Conservation (phyloP, 805 yeast species). For the Kuraishia piskuri region DNA sequence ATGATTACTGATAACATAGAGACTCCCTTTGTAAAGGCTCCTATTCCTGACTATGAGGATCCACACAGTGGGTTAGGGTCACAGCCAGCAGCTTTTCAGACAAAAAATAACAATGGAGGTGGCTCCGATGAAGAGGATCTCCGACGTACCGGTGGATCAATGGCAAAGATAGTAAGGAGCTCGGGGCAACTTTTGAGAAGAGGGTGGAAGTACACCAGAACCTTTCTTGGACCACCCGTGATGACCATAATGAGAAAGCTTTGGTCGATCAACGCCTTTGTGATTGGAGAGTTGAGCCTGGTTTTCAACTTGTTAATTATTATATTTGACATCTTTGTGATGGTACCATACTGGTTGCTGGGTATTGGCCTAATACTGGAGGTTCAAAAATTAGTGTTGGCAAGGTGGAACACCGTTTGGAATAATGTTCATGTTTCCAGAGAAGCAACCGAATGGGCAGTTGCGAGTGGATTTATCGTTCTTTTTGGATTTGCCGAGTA, state of each 20-base stretch:
- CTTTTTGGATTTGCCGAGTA: neutral
- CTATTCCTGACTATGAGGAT: neutral
- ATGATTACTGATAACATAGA: neutral
- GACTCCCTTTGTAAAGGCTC: neutral
- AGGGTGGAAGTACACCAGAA: neutral
- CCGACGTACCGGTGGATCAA: too few relatives aligned
- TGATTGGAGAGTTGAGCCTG: neutral
- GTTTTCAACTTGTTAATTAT: neutral
- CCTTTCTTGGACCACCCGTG: neutral
- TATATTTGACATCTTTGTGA: neutral
- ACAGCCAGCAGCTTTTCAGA: too few relatives aligned
- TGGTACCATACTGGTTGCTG: neutral
- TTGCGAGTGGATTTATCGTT: neutral
- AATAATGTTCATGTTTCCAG: neutral
- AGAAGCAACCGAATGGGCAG: neutral
- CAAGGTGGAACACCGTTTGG: neutral
- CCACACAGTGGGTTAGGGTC: too few relatives aligned
- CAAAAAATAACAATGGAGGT: neutral
- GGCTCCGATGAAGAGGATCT: neutral
- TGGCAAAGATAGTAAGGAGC: too few relatives aligned
- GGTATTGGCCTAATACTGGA: neutral
- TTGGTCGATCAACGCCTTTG: neutral
- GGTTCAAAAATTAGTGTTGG: neutral
- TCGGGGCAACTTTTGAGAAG: neutral
- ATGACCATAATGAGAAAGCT: neutral